Evolutionary conservation across 2,329 filamentous ascomycete species (phyloP).

Genomic region (Lecanicillium sp.): DNA sequence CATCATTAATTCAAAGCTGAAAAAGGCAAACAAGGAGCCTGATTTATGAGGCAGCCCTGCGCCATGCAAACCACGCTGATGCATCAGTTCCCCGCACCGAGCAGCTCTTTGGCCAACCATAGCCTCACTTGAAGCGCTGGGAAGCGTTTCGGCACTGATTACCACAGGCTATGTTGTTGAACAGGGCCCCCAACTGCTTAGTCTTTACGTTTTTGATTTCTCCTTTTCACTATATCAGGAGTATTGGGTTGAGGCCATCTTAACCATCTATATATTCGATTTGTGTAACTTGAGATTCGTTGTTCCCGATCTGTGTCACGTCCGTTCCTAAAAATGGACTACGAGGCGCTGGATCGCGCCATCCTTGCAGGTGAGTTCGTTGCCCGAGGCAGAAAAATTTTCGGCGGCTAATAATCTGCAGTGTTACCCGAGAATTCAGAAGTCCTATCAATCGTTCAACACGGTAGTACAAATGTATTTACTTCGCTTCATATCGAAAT

Average conservation of each 20-base stretch:
- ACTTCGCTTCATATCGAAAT: background rate
- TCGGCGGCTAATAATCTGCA: background rate
- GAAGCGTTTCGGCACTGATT: too few relatives aligned
- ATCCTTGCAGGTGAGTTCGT: constrained; percentile 1
- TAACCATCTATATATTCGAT: too few relatives aligned
- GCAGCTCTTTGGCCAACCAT: background rate
- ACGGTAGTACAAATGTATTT: constrained; percentile 8
- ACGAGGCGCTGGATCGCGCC: constrained; percentile 1
- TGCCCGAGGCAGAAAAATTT: background rate
- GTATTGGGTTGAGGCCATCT: too few relatives aligned
- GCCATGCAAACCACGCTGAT: background rate
- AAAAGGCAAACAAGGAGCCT: background rate
- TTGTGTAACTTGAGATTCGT: too few relatives aligned
- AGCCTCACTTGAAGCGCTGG: too few relatives aligned
- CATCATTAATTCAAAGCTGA: too few relatives aligned
- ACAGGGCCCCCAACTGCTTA: too few relatives aligned
- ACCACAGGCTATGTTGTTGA: too few relatives aligned
- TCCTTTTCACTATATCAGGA: too few relatives aligned
- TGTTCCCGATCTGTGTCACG: background rate
- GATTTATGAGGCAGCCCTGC: background rate
- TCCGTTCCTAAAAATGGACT: constrained; percentile 3
- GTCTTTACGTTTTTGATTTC: too few relatives aligned
- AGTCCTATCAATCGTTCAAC: background rate
- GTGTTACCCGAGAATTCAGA: background rate
- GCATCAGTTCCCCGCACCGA: background rate